These are phyloP conservation scores for Neurospora intermedia DNA, from an alignment of 495 filamentous ascomycete species.

Conservation along the genomic window DNA sequence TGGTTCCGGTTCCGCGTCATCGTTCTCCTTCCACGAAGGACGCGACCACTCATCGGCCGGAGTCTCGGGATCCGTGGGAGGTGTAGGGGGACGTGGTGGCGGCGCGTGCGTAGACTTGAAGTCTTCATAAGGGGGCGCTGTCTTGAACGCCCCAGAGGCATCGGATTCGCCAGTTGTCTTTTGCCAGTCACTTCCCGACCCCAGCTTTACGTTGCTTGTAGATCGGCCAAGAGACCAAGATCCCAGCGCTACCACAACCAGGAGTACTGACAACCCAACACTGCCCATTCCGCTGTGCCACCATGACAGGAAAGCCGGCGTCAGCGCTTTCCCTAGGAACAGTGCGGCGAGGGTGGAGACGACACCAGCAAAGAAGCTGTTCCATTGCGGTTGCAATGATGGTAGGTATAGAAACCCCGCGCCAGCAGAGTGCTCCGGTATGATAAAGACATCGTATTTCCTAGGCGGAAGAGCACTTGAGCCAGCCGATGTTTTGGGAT, in stretches of 20 bases:
- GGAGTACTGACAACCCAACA: conserved; percentile 49
- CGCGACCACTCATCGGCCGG: conserved; percentile 20
- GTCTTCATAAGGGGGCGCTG: conserved; percentile 22
- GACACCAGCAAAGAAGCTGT: conserved; percentile 84
- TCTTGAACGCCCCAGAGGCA: conserved; percentile 13
- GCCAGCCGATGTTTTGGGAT: conserved; percentile 38
- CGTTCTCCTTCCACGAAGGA: conserved; percentile 31
- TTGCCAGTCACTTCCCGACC: not conserved
- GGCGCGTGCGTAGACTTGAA: conserved; percentile 31
- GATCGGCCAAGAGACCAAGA: conserved; percentile 61
- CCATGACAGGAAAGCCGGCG: conserved; percentile 60
- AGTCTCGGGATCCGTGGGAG: conserved; percentile 19
- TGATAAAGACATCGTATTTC: conserved; percentile 95
- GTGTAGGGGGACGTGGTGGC: conserved; percentile 27
- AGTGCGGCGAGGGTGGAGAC: conserved; percentile 58
- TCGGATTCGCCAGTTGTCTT: conserved; percentile 11
- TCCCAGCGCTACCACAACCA: conserved; percentile 58
- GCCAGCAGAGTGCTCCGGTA: conserved; percentile 86
- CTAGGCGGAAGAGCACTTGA: conserved; percentile 57
- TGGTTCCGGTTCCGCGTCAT: conserved; percentile 10
- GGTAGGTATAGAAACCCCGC: conserved; percentile 90
- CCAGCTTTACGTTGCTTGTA: not conserved
- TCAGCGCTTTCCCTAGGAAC: conserved; percentile 54
- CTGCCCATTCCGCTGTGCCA: conserved; percentile 49
- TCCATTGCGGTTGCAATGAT: conserved; percentile 70